These are phyloP conservation scores for Clarireedia hainanense DNA, from an alignment of 2,329 filamentous ascomycete genomes.

Conservation along the genomic window DNA sequence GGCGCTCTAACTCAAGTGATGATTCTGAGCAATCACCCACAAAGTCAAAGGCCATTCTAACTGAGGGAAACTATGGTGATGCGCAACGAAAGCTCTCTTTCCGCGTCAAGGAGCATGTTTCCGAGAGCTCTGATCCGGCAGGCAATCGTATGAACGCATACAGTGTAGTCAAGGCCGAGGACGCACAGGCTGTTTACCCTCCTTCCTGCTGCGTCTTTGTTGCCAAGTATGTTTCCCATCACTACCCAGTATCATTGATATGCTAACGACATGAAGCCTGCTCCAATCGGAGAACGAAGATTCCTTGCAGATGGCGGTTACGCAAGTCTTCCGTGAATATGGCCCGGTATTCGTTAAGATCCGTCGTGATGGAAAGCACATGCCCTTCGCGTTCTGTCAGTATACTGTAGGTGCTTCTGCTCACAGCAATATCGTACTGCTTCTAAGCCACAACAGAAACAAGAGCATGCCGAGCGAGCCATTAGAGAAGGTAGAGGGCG, in stretches of 20 bases:
- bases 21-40: constrained; percentile 11
- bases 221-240: constrained; percentile 47
- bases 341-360: constrained; percentile 57
- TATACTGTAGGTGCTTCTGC: constrained; percentile 43
- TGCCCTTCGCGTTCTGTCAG: constrained; percentile 59
- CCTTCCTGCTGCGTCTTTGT: constrained; percentile 55
- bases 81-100: constrained; percentile 13
- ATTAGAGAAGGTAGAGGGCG: constrained; percentile 39
- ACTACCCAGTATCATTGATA: neutral
- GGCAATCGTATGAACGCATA: constrained; percentile 7
- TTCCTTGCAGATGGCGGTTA: constrained; percentile 45
- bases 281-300: constrained; percentile 41
- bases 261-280: constrained; percentile 34
- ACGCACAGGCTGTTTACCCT: constrained; percentile 30
- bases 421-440: neutral
- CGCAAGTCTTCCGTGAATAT: constrained; percentile 43
- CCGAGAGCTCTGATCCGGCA: constrained; percentile 2
- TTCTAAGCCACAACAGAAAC: constrained; percentile 31
- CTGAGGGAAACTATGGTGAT: constrained; percentile 4
- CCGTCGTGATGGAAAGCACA: constrained; percentile 47
- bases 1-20: constrained; percentile 23
- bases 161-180: constrained; percentile 16
- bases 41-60: neutral
- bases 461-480: constrained; percentile 42
- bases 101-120: constrained; percentile 12